Evolutionary conservation across 2,329 filamentous ascomycete genomes (phyloP), one percentile per base, ranked within the genome.

Genomic region (Rhynchosporium agropyri): DNA sequence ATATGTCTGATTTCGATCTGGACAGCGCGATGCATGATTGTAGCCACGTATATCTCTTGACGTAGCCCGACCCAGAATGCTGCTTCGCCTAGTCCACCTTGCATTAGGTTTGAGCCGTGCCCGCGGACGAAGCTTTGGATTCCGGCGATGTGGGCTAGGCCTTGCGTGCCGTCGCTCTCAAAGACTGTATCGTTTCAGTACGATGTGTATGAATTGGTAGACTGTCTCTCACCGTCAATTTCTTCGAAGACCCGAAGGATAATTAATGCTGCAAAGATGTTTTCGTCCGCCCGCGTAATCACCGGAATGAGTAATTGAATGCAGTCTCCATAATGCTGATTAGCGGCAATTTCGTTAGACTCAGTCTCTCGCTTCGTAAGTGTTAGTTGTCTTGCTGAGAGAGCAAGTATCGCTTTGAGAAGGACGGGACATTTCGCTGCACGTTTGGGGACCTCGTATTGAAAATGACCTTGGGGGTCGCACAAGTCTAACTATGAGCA

Each of bases 21-120:
- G 75, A 87, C 79, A 4, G 68, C 43, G 48, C 61, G 53, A 10
- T 69, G 65, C 3, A 60, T 65, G 45, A 80, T 79, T 49, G 82
- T 79, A 0, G 84, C 83, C 58, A 80, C 81, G 65, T 84, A 85
- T 40, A 87, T 84, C 67, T 86, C 84, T 68, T 86, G 84, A 9
- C 84, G 77, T 12, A 86, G 75, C 0, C 82, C 83, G 29, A 85
- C 79, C 75, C 84, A 86, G 1, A 82, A 81, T 0, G 83, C 83
- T 3, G 83, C 81, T 43, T 80, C 60, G 73, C 76, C 53, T 71
- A 81, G 54, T 67, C 75, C 81, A 70, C 69, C 77, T 73, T 56
- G 61, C 26, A 73, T 67, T 6, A 68, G 64, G 36, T 68, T 69
- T 13, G 69, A 62, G 38, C 74, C 69, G 63, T 74, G 74, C 4